These are phyloP conservation scores for Xylaria sp. DNA, from an alignment of 2,329 filamentous ascomycete genomes.

Conservation along the genomic window DNA sequence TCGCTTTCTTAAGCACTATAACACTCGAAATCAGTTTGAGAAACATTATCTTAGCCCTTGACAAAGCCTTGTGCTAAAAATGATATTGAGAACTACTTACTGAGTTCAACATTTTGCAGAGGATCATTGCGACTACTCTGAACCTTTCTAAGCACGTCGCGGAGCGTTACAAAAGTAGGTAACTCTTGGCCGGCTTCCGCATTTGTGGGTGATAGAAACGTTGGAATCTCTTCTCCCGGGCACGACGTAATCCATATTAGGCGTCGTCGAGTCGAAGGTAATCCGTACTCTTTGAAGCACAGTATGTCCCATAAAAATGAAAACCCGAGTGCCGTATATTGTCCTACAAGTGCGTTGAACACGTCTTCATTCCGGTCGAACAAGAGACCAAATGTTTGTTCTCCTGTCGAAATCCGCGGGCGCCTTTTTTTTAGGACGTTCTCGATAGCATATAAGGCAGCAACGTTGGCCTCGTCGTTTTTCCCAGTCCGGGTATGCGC, in stretches of 20 bases:
- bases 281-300: conserved; percentile 59
- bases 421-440: conserved; percentile 64
- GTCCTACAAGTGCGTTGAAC: conserved; percentile 67
- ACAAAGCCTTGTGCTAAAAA: too few relatives aligned
- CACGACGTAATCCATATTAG: conserved; percentile 66
- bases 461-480: conserved; percentile 73
- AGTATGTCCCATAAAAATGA: conserved; percentile 74
- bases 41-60: too few relatives aligned
- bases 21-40: neutral
- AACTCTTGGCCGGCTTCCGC: conserved; percentile 42
- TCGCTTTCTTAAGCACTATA: conserved; percentile 27
- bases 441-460: conserved; percentile 61
- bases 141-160: conserved; percentile 52
- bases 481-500: conserved; percentile 69
- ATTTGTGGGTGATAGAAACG: conserved; percentile 72
- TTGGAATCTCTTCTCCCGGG: conserved; percentile 75
- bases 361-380: conserved; percentile 60
- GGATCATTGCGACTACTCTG: conserved; percentile 19
- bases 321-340: conserved; percentile 72
- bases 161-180: conserved; percentile 56
- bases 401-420: conserved; percentile 77
- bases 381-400: conserved; percentile 77
- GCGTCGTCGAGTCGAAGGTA: conserved; percentile 59
- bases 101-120: conserved; percentile 49
- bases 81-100: neutral